phyloP scores from a whole-genome alignment of 2,329 filamentous ascomycete genomes.

The Sclerotinia sclerotiorum region DNA sequence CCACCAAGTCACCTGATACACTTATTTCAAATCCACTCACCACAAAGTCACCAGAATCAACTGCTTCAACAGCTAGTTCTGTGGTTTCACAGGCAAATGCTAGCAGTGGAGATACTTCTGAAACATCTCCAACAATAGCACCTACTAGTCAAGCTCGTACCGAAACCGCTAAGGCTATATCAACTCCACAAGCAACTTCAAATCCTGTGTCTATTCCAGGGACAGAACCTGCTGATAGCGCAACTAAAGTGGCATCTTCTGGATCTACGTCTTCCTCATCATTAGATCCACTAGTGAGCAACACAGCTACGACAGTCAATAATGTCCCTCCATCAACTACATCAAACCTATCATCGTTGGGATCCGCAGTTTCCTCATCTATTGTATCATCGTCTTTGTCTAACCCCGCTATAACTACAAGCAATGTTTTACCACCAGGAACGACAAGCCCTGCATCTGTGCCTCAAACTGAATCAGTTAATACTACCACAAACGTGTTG shows the following conservation, averaged over 20 bases:
- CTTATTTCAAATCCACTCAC: neutral
- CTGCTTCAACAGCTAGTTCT: neutral
- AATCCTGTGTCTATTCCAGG: neutral
- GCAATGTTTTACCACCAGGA: neutral
- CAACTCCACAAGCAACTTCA: constrained; percentile 13
- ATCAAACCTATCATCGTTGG: neutral
- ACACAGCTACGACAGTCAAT: neutral
- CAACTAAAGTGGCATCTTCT: neutral
- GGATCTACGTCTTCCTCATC: neutral
- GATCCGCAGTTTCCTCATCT: neutral
- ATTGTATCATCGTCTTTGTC: neutral
- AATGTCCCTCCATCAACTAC: neutral
- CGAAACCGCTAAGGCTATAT: neutral
- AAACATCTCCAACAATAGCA: neutral
- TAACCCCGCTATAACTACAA: neutral
- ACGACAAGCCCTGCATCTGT: neutral
- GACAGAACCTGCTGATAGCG: neutral
- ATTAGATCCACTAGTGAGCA: neutral
- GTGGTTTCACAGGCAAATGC: neutral
- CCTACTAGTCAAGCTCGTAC: neutral
- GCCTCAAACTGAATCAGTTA: neutral
- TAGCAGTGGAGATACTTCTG: neutral
- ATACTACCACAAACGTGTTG: neutral
- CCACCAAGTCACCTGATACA: neutral
- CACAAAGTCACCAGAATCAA: neutral